Percentiles rank a stretch among this genome's conserved stretches.
Conservation (phyloP, 2,329 filamentous ascomycete species). For the Hymenotorrendiella dingleyae region DNA sequence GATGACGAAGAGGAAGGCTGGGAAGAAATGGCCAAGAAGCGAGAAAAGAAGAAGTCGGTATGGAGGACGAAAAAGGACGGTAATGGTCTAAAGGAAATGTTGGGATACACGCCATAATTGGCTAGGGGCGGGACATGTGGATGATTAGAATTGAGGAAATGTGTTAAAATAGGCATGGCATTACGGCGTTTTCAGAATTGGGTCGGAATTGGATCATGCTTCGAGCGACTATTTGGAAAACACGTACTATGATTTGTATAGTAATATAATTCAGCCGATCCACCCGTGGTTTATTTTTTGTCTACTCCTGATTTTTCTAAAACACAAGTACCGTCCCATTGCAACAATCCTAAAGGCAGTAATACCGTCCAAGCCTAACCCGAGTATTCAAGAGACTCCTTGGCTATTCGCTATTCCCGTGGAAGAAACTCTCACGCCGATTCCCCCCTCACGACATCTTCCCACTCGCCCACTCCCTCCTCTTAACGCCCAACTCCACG, state of each 20-base stretch:
- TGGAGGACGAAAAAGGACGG: slow-evolving; percentile 56
- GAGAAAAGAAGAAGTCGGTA: slow-evolving; percentile 60
- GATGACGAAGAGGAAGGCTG: slow-evolving; percentile 64
- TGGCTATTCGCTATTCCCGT: too few relatives aligned
- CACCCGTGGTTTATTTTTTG: neutral
- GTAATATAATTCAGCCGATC: slow-evolving; percentile 12
- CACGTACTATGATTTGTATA: slow-evolving; percentile 10
- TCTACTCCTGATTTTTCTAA: neutral
- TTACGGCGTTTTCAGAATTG: slow-evolving; percentile 24
- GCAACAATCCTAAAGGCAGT: neutral
- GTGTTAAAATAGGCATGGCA: slow-evolving; percentile 21
- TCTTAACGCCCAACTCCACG: slow-evolving; percentile 89
- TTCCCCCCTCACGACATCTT: slow-evolving; percentile 18
- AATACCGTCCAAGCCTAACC: neutral
- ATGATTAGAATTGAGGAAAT: slow-evolving; percentile 13
- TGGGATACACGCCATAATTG: slow-evolving; percentile 23
- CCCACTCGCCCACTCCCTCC: slow-evolving; percentile 65
- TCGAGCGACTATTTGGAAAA: slow-evolving; percentile 4
- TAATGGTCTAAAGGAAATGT: slow-evolving; percentile 29
- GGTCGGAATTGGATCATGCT: slow-evolving; percentile 15
- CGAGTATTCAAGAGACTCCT: too few relatives aligned
- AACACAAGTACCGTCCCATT: neutral
- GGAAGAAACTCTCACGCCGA: neutral
- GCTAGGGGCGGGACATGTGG: neutral
- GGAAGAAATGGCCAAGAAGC: slow-evolving; percentile 64